phyloP scores from a whole-genome alignment of 202 grass and related monocot genomes.

The Musa balbisiana region DNA sequence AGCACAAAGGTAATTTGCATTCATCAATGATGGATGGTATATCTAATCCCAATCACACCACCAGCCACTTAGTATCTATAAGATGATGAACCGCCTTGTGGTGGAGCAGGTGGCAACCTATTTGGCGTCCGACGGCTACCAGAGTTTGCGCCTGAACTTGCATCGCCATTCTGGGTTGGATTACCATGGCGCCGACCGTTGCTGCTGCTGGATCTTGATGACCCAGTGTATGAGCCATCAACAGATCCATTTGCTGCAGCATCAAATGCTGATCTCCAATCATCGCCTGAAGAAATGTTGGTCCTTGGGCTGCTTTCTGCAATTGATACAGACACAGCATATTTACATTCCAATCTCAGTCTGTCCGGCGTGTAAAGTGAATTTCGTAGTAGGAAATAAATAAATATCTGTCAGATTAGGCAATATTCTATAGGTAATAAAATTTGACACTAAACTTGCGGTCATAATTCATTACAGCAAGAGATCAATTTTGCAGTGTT shows the following conservation, averaged over 20 bases:
- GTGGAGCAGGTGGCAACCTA: constrained; percentile 75
- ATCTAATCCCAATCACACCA: not conserved
- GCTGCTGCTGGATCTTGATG: constrained; percentile 69
- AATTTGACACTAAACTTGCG: no score
- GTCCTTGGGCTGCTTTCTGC: constrained; percentile 58
- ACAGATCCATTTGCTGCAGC: constrained; percentile 55
- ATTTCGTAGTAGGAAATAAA: no score
- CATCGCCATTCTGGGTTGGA: constrained; percentile 64
- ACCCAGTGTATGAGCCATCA: constrained; percentile 42
- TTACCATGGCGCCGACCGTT: constrained; percentile 36
- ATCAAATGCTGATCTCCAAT: constrained; percentile 85
- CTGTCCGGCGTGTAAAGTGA: not conserved
- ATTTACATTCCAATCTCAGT: constrained; percentile 8
- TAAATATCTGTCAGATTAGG: not conserved
- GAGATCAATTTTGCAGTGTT: no score
- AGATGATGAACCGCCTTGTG: constrained; percentile 10
- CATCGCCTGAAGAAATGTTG: constrained; percentile 46
- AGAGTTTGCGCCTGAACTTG: constrained; percentile 40
- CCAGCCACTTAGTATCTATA: constrained; percentile 33
- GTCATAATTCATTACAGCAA: no score
- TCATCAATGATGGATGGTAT: not conserved
- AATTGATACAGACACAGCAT: constrained; percentile 27
- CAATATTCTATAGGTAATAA: no score
- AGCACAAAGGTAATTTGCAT: not conserved
- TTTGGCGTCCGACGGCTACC: constrained; percentile 78